Evolutionary conservation across 768 basidiomycete species (phyloP), one percentile per base, ranked within the genome.

Genomic region (Butyriboletus loyo): DNA sequence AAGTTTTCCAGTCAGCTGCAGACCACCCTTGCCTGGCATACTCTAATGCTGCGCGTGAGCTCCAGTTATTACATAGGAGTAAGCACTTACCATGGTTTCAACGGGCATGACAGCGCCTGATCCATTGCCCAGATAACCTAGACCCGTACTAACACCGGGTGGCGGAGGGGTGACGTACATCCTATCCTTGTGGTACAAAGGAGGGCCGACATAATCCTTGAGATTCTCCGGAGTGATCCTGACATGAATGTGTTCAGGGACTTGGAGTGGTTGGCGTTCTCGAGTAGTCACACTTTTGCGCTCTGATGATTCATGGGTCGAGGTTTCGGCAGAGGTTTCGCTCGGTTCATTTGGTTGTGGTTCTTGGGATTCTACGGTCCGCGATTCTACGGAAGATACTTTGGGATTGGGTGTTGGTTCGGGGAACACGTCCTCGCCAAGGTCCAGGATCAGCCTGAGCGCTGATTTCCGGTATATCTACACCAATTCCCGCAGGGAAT

Each of bases 391-490:
- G 19, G 11, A 53, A 8, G 65, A 52, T 35, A 22, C 47, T n/a
- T 38, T 42, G n/a, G 65, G 31, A 14, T 59, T 56, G n/a, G 62
- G 49, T 40, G 56, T 46, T 10, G 87, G 83, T 61, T 94, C 93
- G 1, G 92, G 89, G 58, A 96, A 81, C 0, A 79, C 81, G 4
- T 87, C 84, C 66, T 98, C 96, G 21, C 92, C 93, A 8, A 97
- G 80, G 49, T 96, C 92, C 59, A 86, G 79, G 1, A 98, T 91
- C 47, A 99, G 82, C 69, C 88, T 92, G 58, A 96, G 75, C 0
- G 96, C 95, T 14, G 95, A 91, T 69, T 99, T 99, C 55, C 97
- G 84, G 71, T 95, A 98, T 52, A 99, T 94, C 93, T 98, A 51
- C 21, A 48, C 43, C 22, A 13, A n/a, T 24, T 7, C 17, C 30